These are phyloP conservation scores for Schizochytrium sp. DNA, from an alignment of 108 stramenopile genomes.

Conservation along the genomic window DNA sequence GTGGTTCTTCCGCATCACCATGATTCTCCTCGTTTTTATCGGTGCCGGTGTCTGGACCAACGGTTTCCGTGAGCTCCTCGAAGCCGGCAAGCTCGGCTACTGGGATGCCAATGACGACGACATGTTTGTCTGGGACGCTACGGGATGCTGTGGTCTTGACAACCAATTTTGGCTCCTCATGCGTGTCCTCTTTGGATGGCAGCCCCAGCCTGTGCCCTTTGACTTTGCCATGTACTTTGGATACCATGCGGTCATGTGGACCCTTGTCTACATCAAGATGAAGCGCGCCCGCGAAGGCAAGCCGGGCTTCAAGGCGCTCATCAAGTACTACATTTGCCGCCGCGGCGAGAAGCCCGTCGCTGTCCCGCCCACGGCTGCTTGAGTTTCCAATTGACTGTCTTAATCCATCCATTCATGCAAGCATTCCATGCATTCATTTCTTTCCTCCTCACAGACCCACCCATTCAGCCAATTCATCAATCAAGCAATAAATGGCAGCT, in stretches of 20 bases:
- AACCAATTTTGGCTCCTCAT: constrained; percentile 13
- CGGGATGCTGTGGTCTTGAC: neutral
- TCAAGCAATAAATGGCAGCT: too few species aligned
- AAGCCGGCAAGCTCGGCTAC: neutral
- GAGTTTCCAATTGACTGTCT: too few species aligned
- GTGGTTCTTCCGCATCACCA: neutral
- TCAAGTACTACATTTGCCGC: neutral
- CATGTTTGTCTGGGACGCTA: neutral
- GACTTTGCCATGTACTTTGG: neutral
- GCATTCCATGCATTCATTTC: too few species aligned
- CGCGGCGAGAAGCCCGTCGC: neutral
- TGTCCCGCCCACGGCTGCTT: too few species aligned
- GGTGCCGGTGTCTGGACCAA: neutral
- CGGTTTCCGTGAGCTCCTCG: neutral
- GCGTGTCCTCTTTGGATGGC: neutral
- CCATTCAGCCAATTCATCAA: too few species aligned
- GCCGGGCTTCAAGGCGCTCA: neutral
- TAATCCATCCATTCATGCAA: too few species aligned
- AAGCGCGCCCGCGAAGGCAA: neutral
- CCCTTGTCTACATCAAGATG: neutral
- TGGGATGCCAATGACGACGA: neutral
- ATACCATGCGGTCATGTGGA: neutral
- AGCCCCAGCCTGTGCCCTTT: neutral
- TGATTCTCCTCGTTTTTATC: neutral
- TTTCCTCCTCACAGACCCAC: too few species aligned